phyloP scores from a whole-genome alignment of 2,329 filamentous ascomycete genomes.

The Hypoxylon sp. region DNA sequence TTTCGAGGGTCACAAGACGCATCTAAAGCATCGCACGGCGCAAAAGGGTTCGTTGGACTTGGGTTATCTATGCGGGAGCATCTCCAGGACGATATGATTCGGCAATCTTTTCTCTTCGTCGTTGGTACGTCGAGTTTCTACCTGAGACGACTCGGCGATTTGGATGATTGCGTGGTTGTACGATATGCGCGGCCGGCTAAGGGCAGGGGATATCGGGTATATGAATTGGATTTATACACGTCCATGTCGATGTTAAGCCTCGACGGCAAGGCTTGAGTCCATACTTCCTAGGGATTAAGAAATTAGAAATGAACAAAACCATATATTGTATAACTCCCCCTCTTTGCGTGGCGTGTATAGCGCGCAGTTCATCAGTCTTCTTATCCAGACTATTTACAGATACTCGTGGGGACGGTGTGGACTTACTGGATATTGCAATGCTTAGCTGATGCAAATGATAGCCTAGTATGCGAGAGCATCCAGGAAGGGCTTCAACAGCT shows the following conservation, averaged over 20 bases:
- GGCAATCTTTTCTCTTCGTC: too few relatives aligned
- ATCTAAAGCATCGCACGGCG: conserved; percentile 29
- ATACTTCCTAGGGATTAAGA: background rate
- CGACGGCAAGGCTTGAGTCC: too few relatives aligned
- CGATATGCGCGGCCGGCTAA: background rate
- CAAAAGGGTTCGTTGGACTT: conserved; percentile 12
- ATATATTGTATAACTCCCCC: background rate
- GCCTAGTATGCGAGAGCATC: too few relatives aligned
- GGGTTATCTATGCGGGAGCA: background rate
- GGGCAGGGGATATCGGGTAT: background rate
- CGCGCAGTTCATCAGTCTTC: too few relatives aligned
- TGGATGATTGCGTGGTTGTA: background rate
- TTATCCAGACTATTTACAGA: too few relatives aligned
- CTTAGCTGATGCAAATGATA: too few relatives aligned
- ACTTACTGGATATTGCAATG: too few relatives aligned
- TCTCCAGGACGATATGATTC: conserved; percentile 2
- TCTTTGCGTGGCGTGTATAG: too few relatives aligned
- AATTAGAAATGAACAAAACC: background rate
- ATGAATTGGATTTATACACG: background rate
- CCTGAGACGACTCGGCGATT: conserved; percentile 1
- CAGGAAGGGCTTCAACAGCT: too few relatives aligned
- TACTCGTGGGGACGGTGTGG: too few relatives aligned
- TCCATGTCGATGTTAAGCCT: background rate
- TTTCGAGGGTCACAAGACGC: too few relatives aligned
- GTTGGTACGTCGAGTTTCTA: too few relatives aligned